Percentiles rank a stretch among this genome's conserved stretches.
These are phyloP conservation scores for Rugonectria rugulosa DNA, from an alignment of 2,329 filamentous ascomycete genomes.

Conservation along the genomic window DNA sequence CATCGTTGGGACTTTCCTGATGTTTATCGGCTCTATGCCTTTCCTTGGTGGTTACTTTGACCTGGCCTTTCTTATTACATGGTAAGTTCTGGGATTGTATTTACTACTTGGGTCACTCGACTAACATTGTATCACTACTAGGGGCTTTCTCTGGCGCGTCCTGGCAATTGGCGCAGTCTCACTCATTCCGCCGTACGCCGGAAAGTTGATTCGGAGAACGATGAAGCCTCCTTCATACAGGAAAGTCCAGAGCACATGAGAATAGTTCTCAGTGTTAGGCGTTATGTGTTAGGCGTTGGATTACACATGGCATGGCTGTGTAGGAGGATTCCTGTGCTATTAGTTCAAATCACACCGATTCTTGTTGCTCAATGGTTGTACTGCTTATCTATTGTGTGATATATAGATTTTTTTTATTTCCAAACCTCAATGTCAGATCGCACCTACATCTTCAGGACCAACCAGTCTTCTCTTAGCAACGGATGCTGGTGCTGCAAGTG, in stretches of 20 bases:
- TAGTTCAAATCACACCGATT: conserved; percentile 23
- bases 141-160: conserved; percentile 90
- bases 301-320: conserved; percentile 18
- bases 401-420: not conserved
- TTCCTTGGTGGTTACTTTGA: conserved; percentile 93
- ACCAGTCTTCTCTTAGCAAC: conserved; percentile 52
- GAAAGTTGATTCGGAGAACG: conserved; percentile 82
- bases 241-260: conserved; percentile 80
- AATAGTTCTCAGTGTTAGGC: conserved; percentile 12
- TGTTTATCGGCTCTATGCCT: conserved; percentile 85
- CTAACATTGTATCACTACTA: conserved; percentile 45
- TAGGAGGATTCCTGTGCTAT: conserved; percentile 23
- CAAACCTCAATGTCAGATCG: not conserved
- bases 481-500: conserved; percentile 60
- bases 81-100: conserved; percentile 52
- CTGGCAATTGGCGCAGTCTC: conserved; percentile 80
- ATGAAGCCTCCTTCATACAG: conserved; percentile 93
- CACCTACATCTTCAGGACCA: conserved; percentile 61
- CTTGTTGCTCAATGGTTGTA: conserved; percentile 24
- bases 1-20: conserved; percentile 80
- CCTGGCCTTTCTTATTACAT: conserved; percentile 76
- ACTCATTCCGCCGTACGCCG: conserved; percentile 85
- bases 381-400: conserved; percentile 5
- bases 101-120: not conserved
- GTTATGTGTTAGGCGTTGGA: conserved; percentile 30